Conservation (phyloP, 305 asterid genomes). For the Fraxinus paxiana region DNA sequence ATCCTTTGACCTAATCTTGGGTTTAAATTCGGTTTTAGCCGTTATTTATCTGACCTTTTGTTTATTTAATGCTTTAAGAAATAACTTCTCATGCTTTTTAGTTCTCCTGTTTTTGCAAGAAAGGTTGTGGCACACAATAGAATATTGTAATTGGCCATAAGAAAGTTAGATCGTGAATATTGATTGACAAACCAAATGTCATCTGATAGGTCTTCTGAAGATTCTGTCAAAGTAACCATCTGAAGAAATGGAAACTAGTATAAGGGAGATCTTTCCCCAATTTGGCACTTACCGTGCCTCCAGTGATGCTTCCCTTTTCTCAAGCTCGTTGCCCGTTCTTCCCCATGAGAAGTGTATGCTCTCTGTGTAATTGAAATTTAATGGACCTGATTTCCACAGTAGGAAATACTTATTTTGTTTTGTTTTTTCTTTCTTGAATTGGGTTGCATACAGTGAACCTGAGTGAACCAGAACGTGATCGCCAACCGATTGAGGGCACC, state of each 20-base stretch:
- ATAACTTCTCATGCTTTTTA: slow-evolving; percentile 6
- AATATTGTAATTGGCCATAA: not conserved
- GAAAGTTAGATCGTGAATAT: not conserved
- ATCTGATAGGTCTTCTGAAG: slow-evolving; percentile 25
- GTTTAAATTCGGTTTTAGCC: not conserved
- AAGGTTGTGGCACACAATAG: not conserved
- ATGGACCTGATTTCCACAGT: not conserved
- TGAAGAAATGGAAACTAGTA: slow-evolving; percentile 34
- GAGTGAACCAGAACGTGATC: slow-evolving; percentile 28
- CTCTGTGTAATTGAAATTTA: not conserved
- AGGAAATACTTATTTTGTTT: not conserved
- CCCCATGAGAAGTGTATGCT: slow-evolving; percentile 45
- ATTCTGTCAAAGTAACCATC: slow-evolving; percentile 25
- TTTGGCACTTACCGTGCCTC: slow-evolving; percentile 33
- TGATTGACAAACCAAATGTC: not conserved
- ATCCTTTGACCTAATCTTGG: not conserved
- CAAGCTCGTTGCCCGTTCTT: slow-evolving; percentile 61
- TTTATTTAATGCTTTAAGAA: not conserved
- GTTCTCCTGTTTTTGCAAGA: slow-evolving; percentile 1
- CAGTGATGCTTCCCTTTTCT: slow-evolving; percentile 46
- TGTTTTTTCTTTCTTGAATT: slow-evolving; percentile 19
- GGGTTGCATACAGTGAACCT: slow-evolving; percentile 31
- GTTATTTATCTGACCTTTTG: not conserved
- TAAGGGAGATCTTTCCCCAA: slow-evolving; percentile 36
- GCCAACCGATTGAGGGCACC: slow-evolving; percentile 28